phyloP scores from a whole-genome alignment of 345 rosid genomes.

The Acer negundo region DNA sequence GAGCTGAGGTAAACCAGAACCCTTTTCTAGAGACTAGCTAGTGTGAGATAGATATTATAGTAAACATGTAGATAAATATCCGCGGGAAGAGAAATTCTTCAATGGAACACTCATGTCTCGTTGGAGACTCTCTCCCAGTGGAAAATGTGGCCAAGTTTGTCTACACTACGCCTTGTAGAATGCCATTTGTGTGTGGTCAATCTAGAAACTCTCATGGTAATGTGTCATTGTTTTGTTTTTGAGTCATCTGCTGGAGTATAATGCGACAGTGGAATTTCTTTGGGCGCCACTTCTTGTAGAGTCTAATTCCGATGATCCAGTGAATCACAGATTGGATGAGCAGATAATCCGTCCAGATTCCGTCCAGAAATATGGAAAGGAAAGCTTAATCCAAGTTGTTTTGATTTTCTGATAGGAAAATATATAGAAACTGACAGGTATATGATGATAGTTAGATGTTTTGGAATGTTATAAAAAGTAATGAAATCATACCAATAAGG shows the following conservation, averaged over 20 bases:
- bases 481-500: too few relatives aligned
- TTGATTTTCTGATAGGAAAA: too few relatives aligned
- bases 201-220: background rate
- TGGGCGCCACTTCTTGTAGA: conserved; percentile 98
- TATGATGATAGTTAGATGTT: too few relatives aligned
- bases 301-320: conserved; percentile 97
- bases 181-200: background rate
- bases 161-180: background rate
- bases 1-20: conserved; percentile 65
- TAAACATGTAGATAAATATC: too few relatives aligned
- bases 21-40: background rate
- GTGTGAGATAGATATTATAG: too few relatives aligned
- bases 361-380: conserved; percentile 37
- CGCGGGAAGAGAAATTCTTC: too few relatives aligned
- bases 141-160: too few relatives aligned
- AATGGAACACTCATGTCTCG: too few relatives aligned
- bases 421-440: too few relatives aligned
- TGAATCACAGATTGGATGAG: conserved; percentile 75
- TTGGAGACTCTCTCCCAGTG: too few relatives aligned
- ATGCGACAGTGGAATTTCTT: conserved; percentile 89
- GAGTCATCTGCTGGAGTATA: conserved; percentile 60
- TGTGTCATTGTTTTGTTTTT: conserved; percentile 3
- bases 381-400: background rate
- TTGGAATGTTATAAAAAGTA: too few relatives aligned
- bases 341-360: conserved; percentile 88